Base-by-base conservation (phyloP, 2,329 filamentous ascomycete species). In the Talaromyces sp. region DNA sequence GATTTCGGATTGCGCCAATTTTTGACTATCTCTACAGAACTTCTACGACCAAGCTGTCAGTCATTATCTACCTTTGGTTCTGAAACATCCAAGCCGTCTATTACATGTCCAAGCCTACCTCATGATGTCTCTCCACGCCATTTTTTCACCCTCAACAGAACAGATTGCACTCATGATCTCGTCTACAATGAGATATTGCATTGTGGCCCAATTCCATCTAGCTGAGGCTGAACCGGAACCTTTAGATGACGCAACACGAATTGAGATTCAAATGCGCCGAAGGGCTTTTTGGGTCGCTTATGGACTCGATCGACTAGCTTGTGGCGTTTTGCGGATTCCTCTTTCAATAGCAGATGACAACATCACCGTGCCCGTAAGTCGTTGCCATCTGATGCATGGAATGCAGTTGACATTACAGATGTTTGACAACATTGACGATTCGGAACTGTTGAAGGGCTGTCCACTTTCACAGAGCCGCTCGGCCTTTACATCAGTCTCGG, bases 211-310 rank as follows among this genome's bases (percentile, higher is more conserved):
- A 12, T 56, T 56, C 16, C 52, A 56, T 56, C 18, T 39, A n/a
- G 52, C 33, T 7, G 52, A 56, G n/a, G 33, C 33, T 23, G 52
- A 56, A 23, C 52, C 52, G 11, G 33, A 39, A 12, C 52, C 52
- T 12, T 39, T 35, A 12, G 52, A 56, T 25, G 52, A 56, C 1
- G 33, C 52, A 56, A 37, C 52, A 14, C 52, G 52, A n/a, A 56
- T 56, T 37, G 52, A 56, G n/a, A 56, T 56, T 6, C 52, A 56
- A 37, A 56, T 56, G 52, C 52, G 52, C 14, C 52, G 52, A 3
- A 37, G 52, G 52, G 25, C 33, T 1, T 56, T 56, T 6, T 56
- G 52, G 52, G 33, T 56, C 9, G 52, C 52, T 11, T 56, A 56
- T 25, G 52, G 52, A 37, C 33, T 56, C 9, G 52, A 56, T 39